These are phyloP conservation scores for Lepiota venenata DNA, from an alignment of 768 basidiomycete species.

Conservation along the genomic window DNA sequence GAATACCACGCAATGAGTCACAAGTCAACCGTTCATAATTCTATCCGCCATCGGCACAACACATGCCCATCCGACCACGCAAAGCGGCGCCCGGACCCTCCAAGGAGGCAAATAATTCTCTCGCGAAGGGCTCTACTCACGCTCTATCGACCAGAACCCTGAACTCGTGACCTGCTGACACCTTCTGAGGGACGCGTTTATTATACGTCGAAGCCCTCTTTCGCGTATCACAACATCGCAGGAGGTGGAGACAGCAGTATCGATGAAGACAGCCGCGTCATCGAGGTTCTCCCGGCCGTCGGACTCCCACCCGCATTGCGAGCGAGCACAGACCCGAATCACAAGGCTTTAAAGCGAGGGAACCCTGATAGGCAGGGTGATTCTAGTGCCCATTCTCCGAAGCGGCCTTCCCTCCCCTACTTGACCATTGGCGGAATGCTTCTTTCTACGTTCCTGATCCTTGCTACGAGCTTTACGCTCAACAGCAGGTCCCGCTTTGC, in stretches of 20 bases:
- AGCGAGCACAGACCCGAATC: no score
- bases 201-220: neutral
- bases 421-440: neutral
- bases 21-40: no score
- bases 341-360: neutral
- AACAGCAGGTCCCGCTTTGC: neutral
- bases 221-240: no score
- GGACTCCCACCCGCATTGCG: neutral
- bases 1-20: no score
- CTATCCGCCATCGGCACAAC: no score
- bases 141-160: neutral
- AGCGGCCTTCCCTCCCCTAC: neutral
- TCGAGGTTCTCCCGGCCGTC: neutral
- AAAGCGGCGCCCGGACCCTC: neutral
- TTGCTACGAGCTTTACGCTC: neutral
- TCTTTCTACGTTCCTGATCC: constrained; percentile 1
- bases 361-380: no score
- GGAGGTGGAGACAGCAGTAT: neutral
- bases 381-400: neutral
- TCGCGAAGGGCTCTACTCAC: neutral
- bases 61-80: no score
- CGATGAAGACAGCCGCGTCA: neutral
- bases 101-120: neutral
- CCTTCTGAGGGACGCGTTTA: neutral
- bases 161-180: neutral